Conservation (phyloP, 106 monocot genomes). For the Gastrodia elata region DNA sequence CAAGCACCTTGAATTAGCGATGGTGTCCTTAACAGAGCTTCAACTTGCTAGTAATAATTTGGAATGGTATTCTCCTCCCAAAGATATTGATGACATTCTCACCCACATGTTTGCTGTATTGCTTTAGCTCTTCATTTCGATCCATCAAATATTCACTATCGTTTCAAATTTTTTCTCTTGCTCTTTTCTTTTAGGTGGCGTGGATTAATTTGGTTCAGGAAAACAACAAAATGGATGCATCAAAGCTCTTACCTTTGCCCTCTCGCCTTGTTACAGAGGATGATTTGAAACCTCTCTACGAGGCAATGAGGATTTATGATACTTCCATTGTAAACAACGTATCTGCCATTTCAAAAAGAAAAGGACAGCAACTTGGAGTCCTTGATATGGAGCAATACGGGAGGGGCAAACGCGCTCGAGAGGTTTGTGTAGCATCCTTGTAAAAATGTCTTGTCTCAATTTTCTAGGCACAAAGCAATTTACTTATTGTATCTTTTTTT, state of each 20-base stretch:
- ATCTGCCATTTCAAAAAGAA: slow-evolving; percentile 30
- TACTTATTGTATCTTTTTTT: neutral
- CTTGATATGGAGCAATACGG: slow-evolving; percentile 94
- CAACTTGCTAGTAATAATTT: too few relatives aligned
- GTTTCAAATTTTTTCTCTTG: neutral
- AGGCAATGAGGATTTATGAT: slow-evolving; percentile 63
- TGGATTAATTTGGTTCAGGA: slow-evolving; percentile 63
- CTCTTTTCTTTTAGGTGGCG: slow-evolving; percentile 31
- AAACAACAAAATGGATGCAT: slow-evolving; percentile 22
- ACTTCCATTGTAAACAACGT: slow-evolving; percentile 10
- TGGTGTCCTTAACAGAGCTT: too few relatives aligned
- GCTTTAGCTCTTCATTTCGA: too few relatives aligned
- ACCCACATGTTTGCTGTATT: too few relatives aligned
- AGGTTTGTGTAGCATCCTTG: slow-evolving; percentile 35
- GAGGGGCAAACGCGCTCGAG: slow-evolving; percentile 97
- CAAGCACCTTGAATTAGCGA: too few relatives aligned
- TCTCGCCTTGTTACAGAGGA: slow-evolving; percentile 92
- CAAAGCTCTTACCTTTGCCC: slow-evolving; percentile 36
- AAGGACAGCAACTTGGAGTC: slow-evolving; percentile 32
- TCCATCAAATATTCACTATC: too few relatives aligned
- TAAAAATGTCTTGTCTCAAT: neutral
- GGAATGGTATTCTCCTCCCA: too few relatives aligned
- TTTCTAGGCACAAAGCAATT: neutral
- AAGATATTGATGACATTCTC: too few relatives aligned
- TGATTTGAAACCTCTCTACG: slow-evolving; percentile 64